Percentiles rank a stretch among this genome's conserved stretches.
Evolutionary conservation across 2,329 filamentous ascomycete genomes (phyloP).

Genomic region (Huntiella bhutanensis): DNA sequence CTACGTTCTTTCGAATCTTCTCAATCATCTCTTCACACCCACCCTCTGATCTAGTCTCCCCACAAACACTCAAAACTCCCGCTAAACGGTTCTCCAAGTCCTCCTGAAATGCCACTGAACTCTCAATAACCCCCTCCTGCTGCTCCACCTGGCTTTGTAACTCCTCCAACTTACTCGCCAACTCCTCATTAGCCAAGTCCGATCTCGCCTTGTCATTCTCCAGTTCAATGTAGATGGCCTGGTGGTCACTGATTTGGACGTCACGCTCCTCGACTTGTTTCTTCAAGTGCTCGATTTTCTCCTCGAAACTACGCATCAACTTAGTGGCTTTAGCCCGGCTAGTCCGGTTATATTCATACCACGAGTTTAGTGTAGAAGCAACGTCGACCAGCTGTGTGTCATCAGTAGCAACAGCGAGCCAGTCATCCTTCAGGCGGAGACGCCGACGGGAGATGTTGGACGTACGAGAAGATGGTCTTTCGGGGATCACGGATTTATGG

Average conservation of each 20-base stretch:
- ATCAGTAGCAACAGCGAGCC: conserved; percentile 6
- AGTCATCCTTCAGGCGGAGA: conserved; percentile 4
- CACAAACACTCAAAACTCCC: no score
- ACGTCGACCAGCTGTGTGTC: conserved; percentile 10
- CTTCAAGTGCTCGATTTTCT: neutral
- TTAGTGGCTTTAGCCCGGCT: conserved; percentile 6
- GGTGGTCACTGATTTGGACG: neutral
- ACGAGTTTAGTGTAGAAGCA: conserved; percentile 8
- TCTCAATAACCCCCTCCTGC: neutral
- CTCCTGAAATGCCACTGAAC: neutral
- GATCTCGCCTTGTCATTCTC: neutral
- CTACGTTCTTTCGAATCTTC: neutral
- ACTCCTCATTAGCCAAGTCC: neutral
- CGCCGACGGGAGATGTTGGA: conserved; percentile 11
- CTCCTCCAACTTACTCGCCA: neutral
- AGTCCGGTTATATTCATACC: conserved; percentile 8
- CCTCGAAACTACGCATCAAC: conserved; percentile 2
- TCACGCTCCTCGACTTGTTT: neutral
- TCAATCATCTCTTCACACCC: neutral
- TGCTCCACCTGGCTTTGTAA: neutral
- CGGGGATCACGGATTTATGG: no score
- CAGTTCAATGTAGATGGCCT: conserved; percentile 1
- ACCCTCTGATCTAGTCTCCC: no score
- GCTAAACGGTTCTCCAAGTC: neutral
- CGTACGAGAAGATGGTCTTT: conserved; percentile 8